These are phyloP conservation scores for Pecoramyces ruminantium DNA, from an alignment of 192 early-diverging fungal genomes.

Conservation along the genomic window DNA sequence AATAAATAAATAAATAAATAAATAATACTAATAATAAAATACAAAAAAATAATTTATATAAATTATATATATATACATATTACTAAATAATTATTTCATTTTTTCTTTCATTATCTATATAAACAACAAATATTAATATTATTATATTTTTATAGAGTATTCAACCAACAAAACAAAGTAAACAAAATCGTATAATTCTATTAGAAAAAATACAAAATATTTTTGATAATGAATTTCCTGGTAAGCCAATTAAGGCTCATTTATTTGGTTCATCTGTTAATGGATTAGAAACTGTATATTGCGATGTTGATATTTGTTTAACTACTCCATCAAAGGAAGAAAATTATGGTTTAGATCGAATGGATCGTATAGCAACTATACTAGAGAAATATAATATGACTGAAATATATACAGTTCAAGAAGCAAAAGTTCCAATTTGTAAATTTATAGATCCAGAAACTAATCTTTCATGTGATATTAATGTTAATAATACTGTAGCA, in stretches of 20 bases:
- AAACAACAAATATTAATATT: no score
- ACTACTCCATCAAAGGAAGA: constrained; percentile 69
- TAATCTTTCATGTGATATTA: constrained; percentile 45
- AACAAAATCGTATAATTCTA: not conserved
- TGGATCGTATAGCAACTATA: constrained; percentile 52
- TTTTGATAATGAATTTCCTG: not conserved
- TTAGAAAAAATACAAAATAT: not conserved
- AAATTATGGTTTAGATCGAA: constrained; percentile 32
- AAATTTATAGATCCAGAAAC: constrained; percentile 80
- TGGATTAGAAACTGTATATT: constrained; percentile 60
- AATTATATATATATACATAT: no score
- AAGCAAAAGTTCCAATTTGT: constrained; percentile 86
- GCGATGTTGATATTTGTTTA: constrained; percentile 86
- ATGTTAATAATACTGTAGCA: constrained; percentile 64
- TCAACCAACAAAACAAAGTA: not conserved
- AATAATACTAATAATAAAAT: no score
- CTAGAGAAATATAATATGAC: constrained; percentile 68
- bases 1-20: no score
- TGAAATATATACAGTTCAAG: constrained; percentile 54
- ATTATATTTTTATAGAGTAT: not conserved
- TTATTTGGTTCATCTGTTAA: constrained; percentile 56
- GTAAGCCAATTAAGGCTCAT: not conserved
- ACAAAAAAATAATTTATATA: no score
- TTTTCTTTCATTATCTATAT: no score
- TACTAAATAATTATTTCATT: no score